A percentile compares a stretch with the other conserved stretches of the same genome.
Evolutionary conservation across 1,284 basidiomycete species (phyloP).

Genomic region (Sporisorium scitamineum): DNA sequence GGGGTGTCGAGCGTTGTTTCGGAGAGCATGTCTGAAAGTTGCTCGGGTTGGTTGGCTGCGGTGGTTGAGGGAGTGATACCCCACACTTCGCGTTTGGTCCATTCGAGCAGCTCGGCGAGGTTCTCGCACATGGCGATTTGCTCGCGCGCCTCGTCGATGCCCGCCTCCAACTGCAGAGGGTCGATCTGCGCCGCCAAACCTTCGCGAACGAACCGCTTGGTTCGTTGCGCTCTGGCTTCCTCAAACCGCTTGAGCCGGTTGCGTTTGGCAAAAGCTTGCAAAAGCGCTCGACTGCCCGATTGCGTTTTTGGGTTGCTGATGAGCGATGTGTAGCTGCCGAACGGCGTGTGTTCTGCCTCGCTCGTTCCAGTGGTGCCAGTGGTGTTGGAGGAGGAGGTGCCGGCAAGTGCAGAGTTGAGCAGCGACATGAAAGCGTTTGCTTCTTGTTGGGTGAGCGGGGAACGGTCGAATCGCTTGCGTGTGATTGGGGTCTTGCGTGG

Average conservation of each 20-base stretch:
- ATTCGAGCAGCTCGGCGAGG: conserved; percentile 37
- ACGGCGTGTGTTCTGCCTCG: conserved; percentile 18
- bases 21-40: not conserved
- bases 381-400: conserved; percentile 6
- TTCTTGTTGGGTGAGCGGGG: conserved; percentile 42
- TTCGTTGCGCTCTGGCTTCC: conserved; percentile 17
- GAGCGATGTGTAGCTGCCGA: conserved; percentile 44
- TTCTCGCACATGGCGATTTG: conserved; percentile 47
- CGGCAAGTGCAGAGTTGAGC: conserved; percentile 35
- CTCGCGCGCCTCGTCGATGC: conserved; percentile 51
- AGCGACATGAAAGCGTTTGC: conserved; percentile 43
- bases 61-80: conserved; percentile 13
- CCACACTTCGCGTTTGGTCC: conserved; percentile 49
- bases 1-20: too few relatives aligned
- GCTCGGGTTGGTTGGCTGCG: not conserved
- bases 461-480: conserved; percentile 31
- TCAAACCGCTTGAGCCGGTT: conserved; percentile 34
- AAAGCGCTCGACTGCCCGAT: conserved; percentile 15
- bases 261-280: conserved; percentile 39
- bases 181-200: conserved; percentile 41
- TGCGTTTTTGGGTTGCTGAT: conserved; percentile 31
- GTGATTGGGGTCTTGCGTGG: conserved; percentile 7
- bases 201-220: conserved; percentile 30
- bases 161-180: conserved; percentile 39
- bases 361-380: not conserved